Percentiles rank a stretch among this genome's conserved stretches.
phyloP scores from a whole-genome alignment of 2,329 filamentous ascomycete genomes.

The Teratosphaeria viscida region DNA sequence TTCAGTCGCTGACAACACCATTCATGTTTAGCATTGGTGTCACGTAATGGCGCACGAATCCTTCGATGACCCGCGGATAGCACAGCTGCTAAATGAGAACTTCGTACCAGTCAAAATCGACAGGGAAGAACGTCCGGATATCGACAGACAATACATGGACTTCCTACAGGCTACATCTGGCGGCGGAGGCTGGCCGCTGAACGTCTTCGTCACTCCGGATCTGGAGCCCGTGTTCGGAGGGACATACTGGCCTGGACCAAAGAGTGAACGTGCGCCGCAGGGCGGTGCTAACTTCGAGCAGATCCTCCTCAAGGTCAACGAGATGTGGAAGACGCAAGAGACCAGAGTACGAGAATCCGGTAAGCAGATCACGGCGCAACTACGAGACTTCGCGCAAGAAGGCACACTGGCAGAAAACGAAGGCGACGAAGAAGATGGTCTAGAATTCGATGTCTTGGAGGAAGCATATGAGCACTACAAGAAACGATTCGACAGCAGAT shows the following conservation, averaged over 20 bases:
- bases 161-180: conserved; percentile 91
- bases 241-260: conserved; percentile 86
- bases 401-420: conserved; percentile 48
- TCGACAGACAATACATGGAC: conserved; percentile 97
- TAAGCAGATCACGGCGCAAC: conserved; percentile 66
- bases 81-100: conserved; percentile 67
- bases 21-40: conserved; percentile 53
- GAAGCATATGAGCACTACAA: conserved; percentile 77
- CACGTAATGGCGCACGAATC: conserved; percentile 90
- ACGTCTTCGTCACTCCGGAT: conserved; percentile 90
- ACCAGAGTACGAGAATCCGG: conserved; percentile 73
- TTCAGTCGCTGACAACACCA: background rate
- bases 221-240: conserved; percentile 91
- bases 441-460: conserved; percentile 85
- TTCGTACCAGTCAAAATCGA: conserved; percentile 93
- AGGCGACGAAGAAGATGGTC: conserved; percentile 42
- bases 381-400: conserved; percentile 81
- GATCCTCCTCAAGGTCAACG: conserved; percentile 66
- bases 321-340: conserved; percentile 74
- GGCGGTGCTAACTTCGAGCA: conserved; percentile 68
- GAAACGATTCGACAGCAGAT: conserved; percentile 64
- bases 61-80: conserved; percentile 74
- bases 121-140: conserved; percentile 83
- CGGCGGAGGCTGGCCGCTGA: conserved; percentile 85
- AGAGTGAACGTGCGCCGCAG: conserved; percentile 39